A percentile compares a stretch with the other conserved stretches of the same genome.
Evolutionary conservation across 805 yeast species (phyloP).

Genomic region (Candida pseudofarinosa): DNA sequence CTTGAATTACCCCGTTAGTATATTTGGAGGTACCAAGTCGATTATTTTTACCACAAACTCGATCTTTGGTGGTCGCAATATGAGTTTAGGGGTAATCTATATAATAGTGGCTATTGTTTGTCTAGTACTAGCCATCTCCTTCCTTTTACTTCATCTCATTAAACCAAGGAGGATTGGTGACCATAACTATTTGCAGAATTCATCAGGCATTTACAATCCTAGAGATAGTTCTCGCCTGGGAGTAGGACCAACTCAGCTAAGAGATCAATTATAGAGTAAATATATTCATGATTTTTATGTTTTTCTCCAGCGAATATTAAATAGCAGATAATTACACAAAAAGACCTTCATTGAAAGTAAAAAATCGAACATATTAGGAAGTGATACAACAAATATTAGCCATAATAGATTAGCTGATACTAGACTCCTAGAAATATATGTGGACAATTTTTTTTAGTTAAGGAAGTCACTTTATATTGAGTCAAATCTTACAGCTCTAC

Average conservation of each 20-base stretch:
- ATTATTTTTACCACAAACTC: constrained; percentile 77
- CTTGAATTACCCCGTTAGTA: constrained; percentile 74
- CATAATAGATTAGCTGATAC: no score
- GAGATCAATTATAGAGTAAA: constrained; percentile 17
- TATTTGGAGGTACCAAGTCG: constrained; percentile 87
- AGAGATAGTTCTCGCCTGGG: constrained; percentile 1
- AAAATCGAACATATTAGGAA: not conserved
- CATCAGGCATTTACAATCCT: constrained; percentile 11
- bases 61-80: constrained; percentile 83
- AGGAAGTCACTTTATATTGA: no score
- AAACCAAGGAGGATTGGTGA: constrained; percentile 85
- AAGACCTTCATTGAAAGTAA: not conserved
- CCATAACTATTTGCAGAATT: constrained; percentile 50
- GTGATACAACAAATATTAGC: no score
- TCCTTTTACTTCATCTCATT: constrained; percentile 75
- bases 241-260: constrained; percentile 11
- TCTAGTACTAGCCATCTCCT: constrained; percentile 65
- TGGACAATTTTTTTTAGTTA: no score
- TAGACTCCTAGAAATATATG: no score
- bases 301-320: not conserved
- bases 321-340: not conserved
- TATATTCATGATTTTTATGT: not conserved
- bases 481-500: no score
- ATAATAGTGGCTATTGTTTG: constrained; percentile 78
- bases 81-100: constrained; percentile 80